Base-by-base conservation (phyloP, 2,329 filamentous ascomycete genomes). In the Emmonsiellopsis sp. region DNA sequence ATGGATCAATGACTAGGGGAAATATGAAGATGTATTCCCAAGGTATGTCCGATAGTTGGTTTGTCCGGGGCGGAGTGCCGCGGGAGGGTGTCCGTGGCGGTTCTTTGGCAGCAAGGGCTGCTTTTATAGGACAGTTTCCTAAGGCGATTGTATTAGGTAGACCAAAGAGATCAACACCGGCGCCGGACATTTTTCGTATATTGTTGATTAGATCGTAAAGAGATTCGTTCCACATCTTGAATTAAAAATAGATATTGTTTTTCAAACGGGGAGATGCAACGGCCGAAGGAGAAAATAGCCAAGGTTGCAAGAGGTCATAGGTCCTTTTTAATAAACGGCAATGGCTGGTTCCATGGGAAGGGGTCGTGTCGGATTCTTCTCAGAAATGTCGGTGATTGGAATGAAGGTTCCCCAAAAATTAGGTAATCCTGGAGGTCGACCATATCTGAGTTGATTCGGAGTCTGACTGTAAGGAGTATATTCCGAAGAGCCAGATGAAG, bases 401-500 rank as follows among this genome's bases (percentile, higher is more conserved):
- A 64, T 56, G 17, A 62, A 58, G 14, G 56, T 52, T 14, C 60
- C 57, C 62, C 62, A 64, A 39, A 60, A 59, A 39, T 62, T 61
- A 33, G 58, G 56, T 40, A 62, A 60, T 45, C 64, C 53, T 27
- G 62, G 58, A 21, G 65, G 61, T 46, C 66, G 63, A 10, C 64
- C 61, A 36, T 58, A 59, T 46, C 51, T 58, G 47, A 56, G 49
- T 42, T 62, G 60, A 51, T 68, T 67, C 57, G 61, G 61, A 37
- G 36, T 17, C 51, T 63, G 61, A 17, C 60, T 56, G 31, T 65
- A 63, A 27, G 64, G 62, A 27, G 67, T 61, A 53, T 65, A 64
- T 33, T 63, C 62, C 10, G 67, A 62, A 3, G 47, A 49, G 45
- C 66, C 67, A 59, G 68, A 62, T 9, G 65, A 67, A 11, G 63